Conservation (phyloP, 352 stramenopile genomes). For the Globisporangium radiosum region DNA sequence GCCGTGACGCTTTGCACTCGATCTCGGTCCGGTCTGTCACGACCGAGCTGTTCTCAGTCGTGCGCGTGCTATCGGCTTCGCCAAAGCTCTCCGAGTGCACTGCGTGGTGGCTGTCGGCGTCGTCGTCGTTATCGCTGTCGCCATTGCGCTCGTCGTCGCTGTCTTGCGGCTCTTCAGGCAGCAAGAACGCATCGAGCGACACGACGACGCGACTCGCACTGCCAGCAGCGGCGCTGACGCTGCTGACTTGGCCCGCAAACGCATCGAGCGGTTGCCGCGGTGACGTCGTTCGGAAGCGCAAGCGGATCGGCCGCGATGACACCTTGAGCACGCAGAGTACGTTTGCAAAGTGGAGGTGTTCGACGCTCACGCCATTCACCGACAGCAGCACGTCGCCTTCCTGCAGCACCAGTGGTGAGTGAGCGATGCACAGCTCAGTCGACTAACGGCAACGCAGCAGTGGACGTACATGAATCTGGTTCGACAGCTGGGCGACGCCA, state of each 20-base stretch:
- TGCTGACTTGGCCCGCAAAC: slow-evolving; percentile 15
- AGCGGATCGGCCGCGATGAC: slow-evolving; percentile 53
- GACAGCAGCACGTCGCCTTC: slow-evolving; percentile 67
- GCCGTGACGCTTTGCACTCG: slow-evolving; percentile 36
- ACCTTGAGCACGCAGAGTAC: slow-evolving; percentile 66
- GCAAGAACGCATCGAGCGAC: slow-evolving; percentile 27
- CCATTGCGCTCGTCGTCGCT: slow-evolving; percentile 46
- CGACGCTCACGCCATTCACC: slow-evolving; percentile 63
- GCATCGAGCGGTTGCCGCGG: slow-evolving; percentile 15
- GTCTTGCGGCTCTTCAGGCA: slow-evolving; percentile 30
- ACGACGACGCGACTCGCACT: background rate
- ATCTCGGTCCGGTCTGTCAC: slow-evolving; percentile 49
- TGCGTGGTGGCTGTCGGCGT: slow-evolving; percentile 59
- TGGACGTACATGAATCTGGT: slow-evolving; percentile 38
- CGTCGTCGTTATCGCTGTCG: slow-evolving; percentile 39
- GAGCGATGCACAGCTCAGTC: too few species aligned
- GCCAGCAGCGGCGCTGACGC: background rate
- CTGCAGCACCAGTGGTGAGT: slow-evolving; percentile 15
- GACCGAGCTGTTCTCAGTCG: slow-evolving; percentile 69
- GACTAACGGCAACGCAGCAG: background rate
- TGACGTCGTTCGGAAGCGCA: slow-evolving; percentile 43
- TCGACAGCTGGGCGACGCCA: slow-evolving; percentile 40
- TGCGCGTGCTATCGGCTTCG: slow-evolving; percentile 59
- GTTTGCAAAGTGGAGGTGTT: slow-evolving; percentile 54
- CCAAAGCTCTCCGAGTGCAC: slow-evolving; percentile 76